phyloP scores from a whole-genome alignment of 2,329 filamentous ascomycete genomes.

The Cercospora janseana region DNA sequence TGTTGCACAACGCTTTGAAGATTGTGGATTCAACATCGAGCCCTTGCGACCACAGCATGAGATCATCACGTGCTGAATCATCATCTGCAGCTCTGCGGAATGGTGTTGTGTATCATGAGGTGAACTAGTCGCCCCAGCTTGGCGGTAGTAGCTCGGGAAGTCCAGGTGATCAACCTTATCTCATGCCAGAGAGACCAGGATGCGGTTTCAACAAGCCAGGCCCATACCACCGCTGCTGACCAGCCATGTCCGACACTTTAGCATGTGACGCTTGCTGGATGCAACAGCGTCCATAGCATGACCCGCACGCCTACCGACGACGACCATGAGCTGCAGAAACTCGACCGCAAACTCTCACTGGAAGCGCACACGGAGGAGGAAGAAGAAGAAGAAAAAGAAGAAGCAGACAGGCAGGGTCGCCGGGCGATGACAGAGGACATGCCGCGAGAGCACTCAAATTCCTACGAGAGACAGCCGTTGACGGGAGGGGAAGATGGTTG shows the following conservation, averaged over 20 bases:
- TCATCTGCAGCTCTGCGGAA: too few species aligned
- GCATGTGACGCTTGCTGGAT: constrained; percentile 3
- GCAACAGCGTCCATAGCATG: constrained; percentile 6
- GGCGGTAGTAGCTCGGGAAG: constrained; percentile 2
- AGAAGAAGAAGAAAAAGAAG: constrained; percentile 14
- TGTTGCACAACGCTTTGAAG: too few species aligned
- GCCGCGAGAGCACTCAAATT: background rate
- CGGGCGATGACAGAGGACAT: background rate
- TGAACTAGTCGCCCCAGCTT: too few species aligned
- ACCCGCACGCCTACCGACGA: background rate
- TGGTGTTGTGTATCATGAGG: too few species aligned
- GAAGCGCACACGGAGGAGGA: constrained; percentile 15
- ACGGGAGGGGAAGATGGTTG: background rate
- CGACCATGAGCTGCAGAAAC: constrained; percentile 21
- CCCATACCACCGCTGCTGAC: background rate
- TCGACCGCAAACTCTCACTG: constrained; percentile 15
- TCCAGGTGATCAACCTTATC: background rate
- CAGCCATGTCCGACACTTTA: background rate
- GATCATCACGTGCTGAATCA: too few species aligned
- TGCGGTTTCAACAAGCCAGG: background rate
- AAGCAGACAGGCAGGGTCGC: too few species aligned
- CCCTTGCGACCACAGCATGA: too few species aligned
- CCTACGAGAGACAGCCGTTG: constrained; percentile 10
- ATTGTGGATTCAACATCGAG: too few species aligned
- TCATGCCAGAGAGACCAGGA: background rate